phyloP scores from a whole-genome alignment of 371 early-diverging fungal species.

The Mortierella sp. region DNA sequence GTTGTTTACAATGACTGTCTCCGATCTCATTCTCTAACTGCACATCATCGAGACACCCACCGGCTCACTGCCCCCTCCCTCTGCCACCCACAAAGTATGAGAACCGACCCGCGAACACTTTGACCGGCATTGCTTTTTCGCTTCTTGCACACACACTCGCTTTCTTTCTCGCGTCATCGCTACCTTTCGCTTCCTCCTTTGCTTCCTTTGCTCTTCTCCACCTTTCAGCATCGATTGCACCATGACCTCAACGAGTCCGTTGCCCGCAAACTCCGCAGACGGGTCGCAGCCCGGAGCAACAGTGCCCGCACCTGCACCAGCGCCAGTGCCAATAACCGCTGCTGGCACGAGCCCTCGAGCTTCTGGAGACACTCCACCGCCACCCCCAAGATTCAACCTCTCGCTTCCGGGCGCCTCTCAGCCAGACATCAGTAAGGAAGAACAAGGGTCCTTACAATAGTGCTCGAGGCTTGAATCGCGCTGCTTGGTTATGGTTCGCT shows the following conservation, averaged over 20 bases:
- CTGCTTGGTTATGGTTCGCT: too few species aligned
- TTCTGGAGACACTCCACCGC: slow-evolving; percentile 18
- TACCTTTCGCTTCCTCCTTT: background rate
- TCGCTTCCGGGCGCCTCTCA: slow-evolving; percentile 80
- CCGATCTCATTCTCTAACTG: too few species aligned
- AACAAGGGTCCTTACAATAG: too few species aligned
- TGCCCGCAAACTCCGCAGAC: slow-evolving; percentile 50
- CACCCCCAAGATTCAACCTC: slow-evolving; percentile 44
- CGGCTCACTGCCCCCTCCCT: too few species aligned
- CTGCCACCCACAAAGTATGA: too few species aligned
- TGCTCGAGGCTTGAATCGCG: too few species aligned
- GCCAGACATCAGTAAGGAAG: slow-evolving; percentile 75
- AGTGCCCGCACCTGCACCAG: too few species aligned
- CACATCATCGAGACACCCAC: too few species aligned
- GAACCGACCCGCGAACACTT: too few species aligned
- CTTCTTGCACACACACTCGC: too few species aligned
- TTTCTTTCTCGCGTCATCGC: background rate
- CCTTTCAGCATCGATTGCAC: background rate
- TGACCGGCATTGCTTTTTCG: too few species aligned
- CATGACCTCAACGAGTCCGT: slow-evolving; percentile 6
- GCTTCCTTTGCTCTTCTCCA: background rate
- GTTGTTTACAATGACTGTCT: too few species aligned
- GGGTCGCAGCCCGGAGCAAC: slow-evolving; percentile 28
- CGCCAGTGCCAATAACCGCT: slow-evolving; percentile 6
- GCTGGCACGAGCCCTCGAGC: slow-evolving; percentile 5